Evolutionary conservation across 208 protist genomes (phyloP).

Genomic region (Wallacemonas collosoma): DNA sequence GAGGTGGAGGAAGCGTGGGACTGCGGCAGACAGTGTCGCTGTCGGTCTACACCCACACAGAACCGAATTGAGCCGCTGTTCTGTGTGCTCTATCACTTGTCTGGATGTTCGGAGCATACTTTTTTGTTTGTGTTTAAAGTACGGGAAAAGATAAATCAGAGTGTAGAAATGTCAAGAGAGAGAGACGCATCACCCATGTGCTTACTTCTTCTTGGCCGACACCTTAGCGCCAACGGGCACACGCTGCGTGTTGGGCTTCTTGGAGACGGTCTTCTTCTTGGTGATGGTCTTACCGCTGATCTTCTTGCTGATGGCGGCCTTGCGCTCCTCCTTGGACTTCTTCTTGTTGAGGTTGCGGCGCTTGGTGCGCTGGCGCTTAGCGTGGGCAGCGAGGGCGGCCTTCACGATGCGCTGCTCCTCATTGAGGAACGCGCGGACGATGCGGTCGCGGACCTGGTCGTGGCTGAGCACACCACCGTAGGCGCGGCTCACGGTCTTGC

Average conservation of each 20-base stretch:
- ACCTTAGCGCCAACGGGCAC: slow-evolving; percentile 75
- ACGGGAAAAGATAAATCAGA: slow-evolving; percentile 25
- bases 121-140: slow-evolving; percentile 89
- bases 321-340: slow-evolving; percentile 58
- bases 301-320: slow-evolving; percentile 48
- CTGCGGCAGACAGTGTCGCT: too few species aligned
- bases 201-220: slow-evolving; percentile 58
- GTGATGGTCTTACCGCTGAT: slow-evolving; percentile 27
- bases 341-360: slow-evolving; percentile 72
- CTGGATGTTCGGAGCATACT: background rate
- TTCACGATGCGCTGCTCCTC: slow-evolving; percentile 99
- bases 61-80: background rate
- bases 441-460: slow-evolving; percentile 94
- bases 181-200: slow-evolving; percentile 22
- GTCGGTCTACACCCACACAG: too few species aligned
- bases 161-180: slow-evolving; percentile 8
- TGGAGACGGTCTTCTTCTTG: slow-evolving; percentile 43
- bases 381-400: slow-evolving; percentile 77
- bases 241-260: slow-evolving; percentile 41
- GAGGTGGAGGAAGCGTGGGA: too few species aligned
- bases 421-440: slow-evolving; percentile 98
- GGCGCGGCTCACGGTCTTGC: slow-evolving; percentile 96
- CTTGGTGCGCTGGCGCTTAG: slow-evolving; percentile 65
- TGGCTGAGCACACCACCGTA: slow-evolving; percentile 97
- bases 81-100: background rate